These are phyloP conservation scores for Rhamnella rubrinervis DNA, from an alignment of 331 rosid genomes.

Conservation along the genomic window DNA sequence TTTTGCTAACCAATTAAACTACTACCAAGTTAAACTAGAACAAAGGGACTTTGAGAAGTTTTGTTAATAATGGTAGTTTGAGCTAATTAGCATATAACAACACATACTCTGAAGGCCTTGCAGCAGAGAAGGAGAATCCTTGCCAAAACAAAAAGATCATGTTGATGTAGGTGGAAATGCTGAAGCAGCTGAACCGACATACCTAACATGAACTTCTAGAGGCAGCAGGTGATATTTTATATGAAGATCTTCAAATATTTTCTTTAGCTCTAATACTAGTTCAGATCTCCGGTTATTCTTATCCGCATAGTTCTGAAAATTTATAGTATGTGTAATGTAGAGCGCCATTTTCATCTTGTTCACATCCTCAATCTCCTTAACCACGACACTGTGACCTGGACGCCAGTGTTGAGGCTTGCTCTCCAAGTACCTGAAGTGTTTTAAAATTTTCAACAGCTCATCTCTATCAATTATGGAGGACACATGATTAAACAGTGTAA, in stretches of 20 bases:
- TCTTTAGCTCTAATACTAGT: conserved; percentile 72
- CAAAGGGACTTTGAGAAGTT: no score
- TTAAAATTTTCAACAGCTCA: neutral
- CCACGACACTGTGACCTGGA: conserved; percentile 47
- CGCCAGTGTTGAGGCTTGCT: conserved; percentile 78
- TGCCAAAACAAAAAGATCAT: conserved; percentile 14
- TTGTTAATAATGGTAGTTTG: no score
- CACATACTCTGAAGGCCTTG: neutral
- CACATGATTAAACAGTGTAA: neutral
- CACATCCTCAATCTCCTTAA: conserved; percentile 67
- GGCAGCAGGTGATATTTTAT: conserved; percentile 71
- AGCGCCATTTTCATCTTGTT: conserved; percentile 66
- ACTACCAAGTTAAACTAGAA: no score
- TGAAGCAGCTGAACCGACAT: conserved; percentile 29
- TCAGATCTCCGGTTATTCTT: conserved; percentile 73
- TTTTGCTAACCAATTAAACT: no score
- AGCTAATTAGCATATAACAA: no score
- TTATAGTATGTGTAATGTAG: conserved; percentile 66
- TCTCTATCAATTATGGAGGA: neutral
- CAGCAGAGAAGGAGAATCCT: neutral
- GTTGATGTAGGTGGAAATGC: conserved; percentile 27
- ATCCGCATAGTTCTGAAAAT: conserved; percentile 70
- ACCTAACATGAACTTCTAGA: conserved; percentile 60
- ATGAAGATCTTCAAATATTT: conserved; percentile 59
- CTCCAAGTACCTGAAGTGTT: conserved; percentile 64